These are phyloP conservation scores for Orychophragmus violaceus DNA, from an alignment of 345 rosid genomes.

Conservation along the genomic window DNA sequence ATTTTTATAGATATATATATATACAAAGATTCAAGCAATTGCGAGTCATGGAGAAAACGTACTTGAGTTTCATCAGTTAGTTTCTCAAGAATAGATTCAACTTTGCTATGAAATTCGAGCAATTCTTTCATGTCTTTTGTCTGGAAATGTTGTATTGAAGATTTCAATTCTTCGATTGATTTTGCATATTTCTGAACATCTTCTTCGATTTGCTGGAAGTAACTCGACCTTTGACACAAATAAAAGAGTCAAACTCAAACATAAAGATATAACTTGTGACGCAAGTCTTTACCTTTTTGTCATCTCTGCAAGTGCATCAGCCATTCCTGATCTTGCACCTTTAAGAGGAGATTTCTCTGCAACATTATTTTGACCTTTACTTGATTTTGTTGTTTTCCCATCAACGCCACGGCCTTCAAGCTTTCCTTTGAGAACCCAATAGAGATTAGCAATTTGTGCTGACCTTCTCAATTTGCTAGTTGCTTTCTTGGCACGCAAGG, in stretches of 20 bases:
- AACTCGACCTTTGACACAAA: slow-evolving; percentile 42
- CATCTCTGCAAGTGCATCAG: slow-evolving; percentile 68
- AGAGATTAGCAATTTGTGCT: slow-evolving; percentile 46
- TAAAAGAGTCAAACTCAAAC: not conserved
- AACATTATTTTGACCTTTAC: slow-evolving; percentile 23
- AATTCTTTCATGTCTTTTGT: slow-evolving; percentile 54
- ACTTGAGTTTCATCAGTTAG: slow-evolving; percentile 65
- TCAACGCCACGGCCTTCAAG: slow-evolving; percentile 46
- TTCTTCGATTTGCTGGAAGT: slow-evolving; percentile 64
- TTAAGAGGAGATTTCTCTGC: slow-evolving; percentile 27
- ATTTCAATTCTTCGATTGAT: slow-evolving; percentile 40
- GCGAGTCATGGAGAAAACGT: not conserved
- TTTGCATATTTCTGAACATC: slow-evolving; percentile 44
- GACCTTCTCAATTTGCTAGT: slow-evolving; percentile 56
- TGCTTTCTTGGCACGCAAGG: slow-evolving; percentile 45
- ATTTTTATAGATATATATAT: no score
- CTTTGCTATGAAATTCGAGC: slow-evolving; percentile 44
- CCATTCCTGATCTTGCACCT: slow-evolving; percentile 52
- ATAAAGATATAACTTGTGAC: not conserved
- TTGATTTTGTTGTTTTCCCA: slow-evolving; percentile 13
- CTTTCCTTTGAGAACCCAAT: slow-evolving; percentile 49
- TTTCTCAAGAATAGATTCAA: slow-evolving; percentile 47
- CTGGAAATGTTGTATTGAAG: slow-evolving; percentile 36
- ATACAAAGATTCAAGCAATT: not conserved
- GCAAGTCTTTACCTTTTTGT: slow-evolving; percentile 45